Evolutionary conservation across 768 basidiomycete genomes (phyloP), one percentile per base, ranked within the genome.

Genomic region (Macrolepiota fuliginosa): DNA sequence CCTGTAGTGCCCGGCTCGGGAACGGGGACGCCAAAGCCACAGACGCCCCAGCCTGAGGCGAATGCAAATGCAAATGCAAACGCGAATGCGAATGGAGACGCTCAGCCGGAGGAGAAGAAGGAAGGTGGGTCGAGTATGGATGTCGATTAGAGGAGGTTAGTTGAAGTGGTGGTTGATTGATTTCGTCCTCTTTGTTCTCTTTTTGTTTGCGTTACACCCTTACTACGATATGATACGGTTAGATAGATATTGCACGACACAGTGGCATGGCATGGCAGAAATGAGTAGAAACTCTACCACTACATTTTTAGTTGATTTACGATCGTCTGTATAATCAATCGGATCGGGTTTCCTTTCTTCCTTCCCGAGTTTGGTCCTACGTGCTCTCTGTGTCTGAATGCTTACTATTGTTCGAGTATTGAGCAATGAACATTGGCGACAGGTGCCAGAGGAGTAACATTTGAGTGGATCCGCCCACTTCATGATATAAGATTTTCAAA

Each of bases 121-220:
- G 65, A 69, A 25, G 68, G 68, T 62, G 84, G 78, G n/a, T 76
- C 84, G 42, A 88, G 91, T 80, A 93, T 93, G 91, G 91, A 93
- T 72, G 83, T 93, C 35, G 91, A 93, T 79, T 93, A 89, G 76
- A 54, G 36, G 52, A 6, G 1, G 29, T 40, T 40, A 4, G 39
- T 40, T 19, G 11, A 9, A 1, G 9, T 22, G 12, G 19, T 12
- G 24, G 22, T 1, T 27, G 40, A 42, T 2, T 13, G 13, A 42
- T 22, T 49, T 12, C 5, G n/a, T 45, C 19, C 19, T 19, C 47
- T 49, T 49, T 22, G 12, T 49, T 10, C n/a, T 25, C 46, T 12
- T 24, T 24, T 49, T 19, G 17, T 19, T 22, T 19, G 19, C 17
- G 17, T 45, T 45, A 15, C 7, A 45, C 19, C 7, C n/a, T 45